Evolutionary conservation across 305 asterid genomes (phyloP), one percentile per base, ranked within the genome.

Genomic region (Plantago coronopus): DNA sequence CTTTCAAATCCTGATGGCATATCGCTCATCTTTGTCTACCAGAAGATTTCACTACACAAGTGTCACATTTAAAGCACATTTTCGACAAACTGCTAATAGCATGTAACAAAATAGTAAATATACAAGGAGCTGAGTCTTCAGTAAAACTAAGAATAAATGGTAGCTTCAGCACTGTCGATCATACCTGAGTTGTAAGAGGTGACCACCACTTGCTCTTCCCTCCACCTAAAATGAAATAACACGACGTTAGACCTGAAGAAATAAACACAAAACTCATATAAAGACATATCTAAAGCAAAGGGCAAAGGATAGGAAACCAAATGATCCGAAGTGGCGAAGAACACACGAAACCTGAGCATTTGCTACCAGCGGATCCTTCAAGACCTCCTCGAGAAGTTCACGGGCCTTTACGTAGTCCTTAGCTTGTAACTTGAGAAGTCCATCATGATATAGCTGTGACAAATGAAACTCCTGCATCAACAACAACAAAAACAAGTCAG

Each of bases 121-220:
- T 34, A 34, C 5, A 27, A 27, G 31, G 5, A 27, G 5, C 4
- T 2, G 31, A 27, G 5, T 27, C 31, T 5, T 27, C 31, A 2
- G 5, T 27, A 2, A 27, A n/a, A n/a, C n/a, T 27, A 27, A 27
- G 34, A 27, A 27, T 4, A 27, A 27, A 27, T 27, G 4, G 7
- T 27, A 27, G 34, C 34, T 3, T 27, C 29, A 20, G 19, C 22
- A 44, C 57, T 37, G 66, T 51, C 69, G 43, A 69, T 56, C 48
- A 64, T 74, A 89, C 99, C 97, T 94, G 81, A 94, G 97, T 80
- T 87, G 99, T 68, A 84, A 73, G 68, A 94, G 95, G 72, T 89
- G 99, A 57, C 95, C 95, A 66, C 82, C 94, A 63, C 84, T 87
- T 50, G 84, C 85, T 74, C 74, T 81, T 56, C 66, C 78, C 61